phyloP scores from a whole-genome alignment of 2,329 filamentous ascomycete species.

The Venturia asperata region DNA sequence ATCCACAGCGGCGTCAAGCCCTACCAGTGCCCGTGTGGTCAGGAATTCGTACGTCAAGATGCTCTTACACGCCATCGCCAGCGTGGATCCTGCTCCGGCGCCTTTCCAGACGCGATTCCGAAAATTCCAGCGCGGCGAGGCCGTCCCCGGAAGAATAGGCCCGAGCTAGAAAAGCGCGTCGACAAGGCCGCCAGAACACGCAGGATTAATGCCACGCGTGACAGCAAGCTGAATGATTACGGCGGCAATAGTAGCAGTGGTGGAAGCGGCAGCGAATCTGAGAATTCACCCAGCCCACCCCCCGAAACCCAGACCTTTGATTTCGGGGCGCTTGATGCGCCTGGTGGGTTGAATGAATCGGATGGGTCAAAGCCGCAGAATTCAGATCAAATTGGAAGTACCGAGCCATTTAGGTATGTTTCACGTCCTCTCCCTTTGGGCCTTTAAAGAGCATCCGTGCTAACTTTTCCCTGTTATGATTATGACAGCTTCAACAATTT shows the following conservation, averaged over 20 bases:
- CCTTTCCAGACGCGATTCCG: slow-evolving; percentile 68
- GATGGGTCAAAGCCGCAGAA: slow-evolving; percentile 5
- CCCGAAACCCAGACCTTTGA: slow-evolving; percentile 8
- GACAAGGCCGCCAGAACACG: slow-evolving; percentile 51
- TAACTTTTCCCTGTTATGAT: slow-evolving; percentile 7
- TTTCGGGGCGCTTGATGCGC: slow-evolving; percentile 16
- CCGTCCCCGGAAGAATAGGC: slow-evolving; percentile 53
- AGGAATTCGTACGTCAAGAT: slow-evolving; percentile 90
- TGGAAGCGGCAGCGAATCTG: slow-evolving; percentile 1
- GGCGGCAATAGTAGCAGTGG: slow-evolving; percentile 14
- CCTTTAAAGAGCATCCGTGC: neutral
- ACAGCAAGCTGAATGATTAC: neutral
- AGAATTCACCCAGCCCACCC: slow-evolving; percentile 16
- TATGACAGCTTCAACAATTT: slow-evolving; percentile 17
- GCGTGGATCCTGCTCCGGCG: slow-evolving; percentile 92
- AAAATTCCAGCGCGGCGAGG: slow-evolving; percentile 46
- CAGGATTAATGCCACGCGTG: slow-evolving; percentile 27
- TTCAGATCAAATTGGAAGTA: slow-evolving; percentile 3
- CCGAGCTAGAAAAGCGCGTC: slow-evolving; percentile 51
- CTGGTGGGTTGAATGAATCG: slow-evolving; percentile 4
- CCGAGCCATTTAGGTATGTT: slow-evolving; percentile 19
- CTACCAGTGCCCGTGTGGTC: slow-evolving; percentile 88
- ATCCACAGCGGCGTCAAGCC: slow-evolving; percentile 96
- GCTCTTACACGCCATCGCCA: slow-evolving; percentile 90
- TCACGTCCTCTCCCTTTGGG: neutral